These are phyloP conservation scores for Melaleuca quinquenervia DNA, from an alignment of 345 rosid species.

Conservation along the genomic window DNA sequence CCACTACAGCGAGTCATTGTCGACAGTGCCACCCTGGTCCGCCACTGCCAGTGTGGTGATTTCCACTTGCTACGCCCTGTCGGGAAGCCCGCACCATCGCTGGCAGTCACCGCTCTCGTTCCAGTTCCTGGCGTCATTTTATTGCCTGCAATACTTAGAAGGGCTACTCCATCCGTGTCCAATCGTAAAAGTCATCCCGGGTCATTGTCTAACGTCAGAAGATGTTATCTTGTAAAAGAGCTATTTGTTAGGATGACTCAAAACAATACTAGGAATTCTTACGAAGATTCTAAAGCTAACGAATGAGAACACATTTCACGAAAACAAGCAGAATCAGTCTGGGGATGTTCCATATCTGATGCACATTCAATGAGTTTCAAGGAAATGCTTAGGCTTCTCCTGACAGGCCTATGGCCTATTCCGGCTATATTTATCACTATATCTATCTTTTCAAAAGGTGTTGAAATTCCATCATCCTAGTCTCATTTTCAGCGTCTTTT, in stretches of 20 bases:
- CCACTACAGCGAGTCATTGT: not conserved
- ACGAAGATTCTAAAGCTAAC: not conserved
- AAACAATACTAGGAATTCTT: not conserved
- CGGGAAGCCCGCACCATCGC: not conserved
- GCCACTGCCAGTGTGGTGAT: not conserved
- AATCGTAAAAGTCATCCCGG: not conserved
- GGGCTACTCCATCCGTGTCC: not conserved
- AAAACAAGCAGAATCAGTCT: not conserved
- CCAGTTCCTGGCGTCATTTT: not conserved
- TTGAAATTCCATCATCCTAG: not conserved
- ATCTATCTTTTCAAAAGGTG: not conserved
- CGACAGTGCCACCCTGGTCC: not conserved
- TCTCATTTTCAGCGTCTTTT: not conserved
- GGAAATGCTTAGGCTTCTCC: not conserved
- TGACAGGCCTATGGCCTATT: not conserved
- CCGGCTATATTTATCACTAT: not conserved
- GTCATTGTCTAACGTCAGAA: not conserved
- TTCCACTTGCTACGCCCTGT: not conserved
- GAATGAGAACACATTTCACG: not conserved
- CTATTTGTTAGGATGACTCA: not conserved
- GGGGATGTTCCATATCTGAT: not conserved
- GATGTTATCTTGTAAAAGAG: not conserved
- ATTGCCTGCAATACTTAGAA: not conserved
- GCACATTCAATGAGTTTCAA: not conserved
- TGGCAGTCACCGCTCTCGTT: not conserved